Percentiles rank a stretch among this genome's conserved stretches.
These are phyloP conservation scores for Linnemannia exigua DNA, from an alignment of 192 early-diverging fungal species.

Conservation along the genomic window DNA sequence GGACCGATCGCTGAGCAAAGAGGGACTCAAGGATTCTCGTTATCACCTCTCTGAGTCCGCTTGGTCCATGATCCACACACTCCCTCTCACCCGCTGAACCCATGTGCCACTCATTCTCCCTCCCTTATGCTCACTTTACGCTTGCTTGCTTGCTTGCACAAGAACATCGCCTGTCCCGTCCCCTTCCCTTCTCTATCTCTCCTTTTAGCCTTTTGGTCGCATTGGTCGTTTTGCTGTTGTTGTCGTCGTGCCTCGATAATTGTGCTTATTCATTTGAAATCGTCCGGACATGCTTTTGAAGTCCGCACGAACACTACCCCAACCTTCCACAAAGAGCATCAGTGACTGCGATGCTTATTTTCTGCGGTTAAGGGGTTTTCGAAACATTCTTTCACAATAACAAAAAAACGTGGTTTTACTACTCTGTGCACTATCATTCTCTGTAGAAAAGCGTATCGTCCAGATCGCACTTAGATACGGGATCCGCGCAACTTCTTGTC, in stretches of 20 bases:
- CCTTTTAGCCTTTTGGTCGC: background rate
- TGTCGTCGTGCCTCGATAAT: conserved; percentile 21
- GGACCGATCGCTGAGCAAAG: conserved; percentile 1
- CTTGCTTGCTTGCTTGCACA: background rate
- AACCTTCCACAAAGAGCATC: conserved; percentile 8
- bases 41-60: too few species aligned
- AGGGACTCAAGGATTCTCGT: too few species aligned
- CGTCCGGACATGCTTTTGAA: conserved; percentile 15
- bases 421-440: background rate
- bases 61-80: background rate
- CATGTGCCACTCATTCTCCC: background rate
- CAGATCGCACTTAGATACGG: conserved; percentile 61
- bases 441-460: background rate
- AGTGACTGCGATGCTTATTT: background rate
- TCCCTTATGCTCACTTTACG: background rate
- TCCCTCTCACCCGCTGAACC: background rate
- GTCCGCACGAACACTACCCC: conserved; percentile 22
- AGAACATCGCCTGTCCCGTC: background rate
- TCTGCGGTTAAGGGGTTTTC: conserved; percentile 2
- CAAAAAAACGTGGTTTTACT: background rate
- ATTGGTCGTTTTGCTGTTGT: background rate
- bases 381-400: background rate
- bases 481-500: conserved; percentile 70
- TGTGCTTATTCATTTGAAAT: conserved; percentile 57
- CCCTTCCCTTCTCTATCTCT: background rate